Evolutionary conservation across 2,329 filamentous ascomycete species (phyloP).

Genomic region (Paramyrothecium sp.): DNA sequence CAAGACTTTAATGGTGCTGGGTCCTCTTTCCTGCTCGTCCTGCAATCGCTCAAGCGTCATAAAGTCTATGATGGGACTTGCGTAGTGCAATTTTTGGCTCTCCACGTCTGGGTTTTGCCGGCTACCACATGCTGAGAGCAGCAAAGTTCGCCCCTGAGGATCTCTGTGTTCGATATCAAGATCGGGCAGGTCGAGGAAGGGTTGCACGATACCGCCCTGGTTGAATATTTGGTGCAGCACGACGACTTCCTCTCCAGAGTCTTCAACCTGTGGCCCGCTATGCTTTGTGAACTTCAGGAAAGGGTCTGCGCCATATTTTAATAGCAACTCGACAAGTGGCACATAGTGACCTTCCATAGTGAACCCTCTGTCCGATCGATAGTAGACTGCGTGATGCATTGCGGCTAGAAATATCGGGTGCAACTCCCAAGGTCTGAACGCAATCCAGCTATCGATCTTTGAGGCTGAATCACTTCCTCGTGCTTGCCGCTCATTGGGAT

Average conservation of each 20-base stretch:
- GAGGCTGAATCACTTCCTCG: too few relatives aligned
- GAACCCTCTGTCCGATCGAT: not conserved
- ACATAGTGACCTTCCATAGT: not conserved
- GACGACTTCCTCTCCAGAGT: slow-evolving; percentile 8
- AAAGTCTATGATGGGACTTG: too few relatives aligned
- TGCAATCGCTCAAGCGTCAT: not conserved
- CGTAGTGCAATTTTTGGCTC: too few relatives aligned
- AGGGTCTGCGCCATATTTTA: slow-evolving; percentile 23
- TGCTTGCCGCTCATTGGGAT: slow-evolving; percentile 9
- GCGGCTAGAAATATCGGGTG: too few relatives aligned
- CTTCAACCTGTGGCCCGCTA: not conserved
- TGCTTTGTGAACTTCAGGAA: slow-evolving; percentile 11
- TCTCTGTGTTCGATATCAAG: slow-evolving; percentile 23
- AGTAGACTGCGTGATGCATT: too few relatives aligned
- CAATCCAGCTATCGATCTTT: not conserved
- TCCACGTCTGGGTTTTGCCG: slow-evolving; percentile 4
- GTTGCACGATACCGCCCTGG: slow-evolving; percentile 4
- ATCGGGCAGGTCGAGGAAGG: slow-evolving; percentile 12
- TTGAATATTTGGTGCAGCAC: slow-evolving; percentile 18
- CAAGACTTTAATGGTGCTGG: slow-evolving; percentile 14
- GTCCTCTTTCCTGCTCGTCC: not conserved
- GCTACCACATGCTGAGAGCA: slow-evolving; percentile 18
- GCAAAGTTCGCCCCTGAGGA: slow-evolving; percentile 18
- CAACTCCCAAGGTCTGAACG: too few relatives aligned
- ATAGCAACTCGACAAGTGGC: slow-evolving; percentile 11